These are phyloP conservation scores for Erysimum pusillum DNA, from an alignment of 441 rosid genomes.

Conservation along the genomic window DNA sequence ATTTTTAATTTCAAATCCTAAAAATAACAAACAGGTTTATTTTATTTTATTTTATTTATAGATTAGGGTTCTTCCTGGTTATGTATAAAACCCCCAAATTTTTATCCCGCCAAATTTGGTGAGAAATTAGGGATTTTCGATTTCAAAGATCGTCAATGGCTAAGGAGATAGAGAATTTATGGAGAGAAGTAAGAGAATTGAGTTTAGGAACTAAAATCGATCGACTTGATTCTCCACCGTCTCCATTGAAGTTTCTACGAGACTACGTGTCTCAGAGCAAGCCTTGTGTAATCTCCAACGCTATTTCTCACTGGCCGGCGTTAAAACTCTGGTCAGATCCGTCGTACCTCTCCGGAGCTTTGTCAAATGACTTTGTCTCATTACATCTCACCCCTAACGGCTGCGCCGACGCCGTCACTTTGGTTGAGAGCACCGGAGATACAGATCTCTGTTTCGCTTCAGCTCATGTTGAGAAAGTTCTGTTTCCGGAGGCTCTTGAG, in stretches of 20 bases:
- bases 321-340: constrained; percentile 67
- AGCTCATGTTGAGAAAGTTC: constrained; percentile 65
- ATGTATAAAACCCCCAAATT: constrained; percentile 13
- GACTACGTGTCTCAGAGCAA: constrained; percentile 75
- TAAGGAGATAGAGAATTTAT: constrained; percentile 43
- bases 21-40: neutral
- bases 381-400: constrained; percentile 46
- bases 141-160: constrained; percentile 29
- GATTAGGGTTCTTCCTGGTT: constrained; percentile 43
- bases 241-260: constrained; percentile 72
- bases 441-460: constrained; percentile 75
- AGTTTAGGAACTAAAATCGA: constrained; percentile 50
- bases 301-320: constrained; percentile 78
- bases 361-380: constrained; percentile 42
- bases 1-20: constrained; percentile 20
- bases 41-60: neutral
- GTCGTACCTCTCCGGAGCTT: constrained; percentile 55
- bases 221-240: constrained; percentile 60
- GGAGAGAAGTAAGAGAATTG: constrained; percentile 81
- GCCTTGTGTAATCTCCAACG: constrained; percentile 81
- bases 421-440: neutral
- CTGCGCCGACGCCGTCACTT: constrained; percentile 45
- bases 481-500: constrained; percentile 66
- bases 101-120: constrained; percentile 34
- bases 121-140: constrained; percentile 22